Evolutionary conservation across 495 filamentous ascomycete species (phyloP).

Genomic region (Friedmanniomyces endolithicus): DNA sequence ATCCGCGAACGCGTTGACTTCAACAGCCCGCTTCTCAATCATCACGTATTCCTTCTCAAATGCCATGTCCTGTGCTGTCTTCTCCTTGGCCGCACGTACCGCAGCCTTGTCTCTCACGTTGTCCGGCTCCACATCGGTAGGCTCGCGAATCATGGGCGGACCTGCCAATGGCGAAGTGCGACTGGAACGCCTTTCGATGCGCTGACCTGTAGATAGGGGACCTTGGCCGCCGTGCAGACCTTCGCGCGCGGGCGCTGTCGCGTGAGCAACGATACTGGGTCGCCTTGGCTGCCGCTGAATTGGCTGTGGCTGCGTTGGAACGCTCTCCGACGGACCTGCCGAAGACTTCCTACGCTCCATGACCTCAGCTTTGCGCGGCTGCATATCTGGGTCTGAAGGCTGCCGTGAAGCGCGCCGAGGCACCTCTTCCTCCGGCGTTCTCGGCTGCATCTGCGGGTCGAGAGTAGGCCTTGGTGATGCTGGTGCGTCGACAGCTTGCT

Average conservation of each 20-base stretch:
- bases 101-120: constrained; percentile 26
- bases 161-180: constrained; percentile 39
- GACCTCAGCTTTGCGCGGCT: neutral
- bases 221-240: constrained; percentile 31
- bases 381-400: constrained; percentile 12
- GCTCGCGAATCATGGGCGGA: constrained; percentile 36
- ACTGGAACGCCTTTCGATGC: constrained; percentile 38
- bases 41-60: constrained; percentile 91
- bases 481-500: constrained; percentile 11
- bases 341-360: constrained; percentile 5
- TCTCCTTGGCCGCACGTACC: constrained; percentile 51
- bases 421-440: constrained; percentile 8
- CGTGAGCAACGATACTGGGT: constrained; percentile 34
- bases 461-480: neutral
- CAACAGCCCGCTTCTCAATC: constrained; percentile 85
- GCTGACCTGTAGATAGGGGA: constrained; percentile 8
- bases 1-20: constrained; percentile 95
- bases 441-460: constrained; percentile 3
- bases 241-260: constrained; percentile 52
- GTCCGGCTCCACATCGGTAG: constrained; percentile 20
- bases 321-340: neutral
- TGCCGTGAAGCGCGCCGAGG: constrained; percentile 1
- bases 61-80: constrained; percentile 72
- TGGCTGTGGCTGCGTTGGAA: constrained; percentile 6
- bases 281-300: constrained; percentile 24